Evolutionary conservation across 441 rosid genomes (phyloP).

Genomic region (Adansonia gregorii): DNA sequence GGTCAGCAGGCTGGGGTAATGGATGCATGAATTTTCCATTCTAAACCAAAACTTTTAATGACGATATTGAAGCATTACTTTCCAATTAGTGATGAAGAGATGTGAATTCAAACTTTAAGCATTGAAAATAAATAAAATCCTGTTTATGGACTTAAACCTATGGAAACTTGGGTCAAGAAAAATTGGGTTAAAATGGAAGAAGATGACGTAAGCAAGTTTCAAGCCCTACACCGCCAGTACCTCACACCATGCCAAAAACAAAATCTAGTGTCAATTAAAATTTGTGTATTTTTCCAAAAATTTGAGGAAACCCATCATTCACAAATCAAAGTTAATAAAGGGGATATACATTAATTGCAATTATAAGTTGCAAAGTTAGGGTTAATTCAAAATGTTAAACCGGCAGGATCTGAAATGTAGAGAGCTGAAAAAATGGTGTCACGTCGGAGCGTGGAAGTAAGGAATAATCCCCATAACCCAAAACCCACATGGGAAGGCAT

Average conservation of each 20-base stretch:
- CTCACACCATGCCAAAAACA: no score
- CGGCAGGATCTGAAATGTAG: neutral
- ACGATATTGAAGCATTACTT: neutral
- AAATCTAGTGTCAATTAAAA: no score
- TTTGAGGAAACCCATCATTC: neutral
- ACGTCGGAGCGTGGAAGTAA: slow-evolving; percentile 30
- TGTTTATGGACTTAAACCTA: no score
- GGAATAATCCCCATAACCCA: neutral
- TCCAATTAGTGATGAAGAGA: neutral
- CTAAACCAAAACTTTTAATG: neutral
- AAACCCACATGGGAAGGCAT: slow-evolving; percentile 44
- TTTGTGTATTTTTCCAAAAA: neutral
- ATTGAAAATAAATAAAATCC: no score
- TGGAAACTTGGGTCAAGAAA: no score
- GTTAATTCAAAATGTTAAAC: neutral
- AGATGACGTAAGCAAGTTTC: neutral
- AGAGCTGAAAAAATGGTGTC: neutral
- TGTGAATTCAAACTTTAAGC: neutral
- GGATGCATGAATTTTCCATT: neutral
- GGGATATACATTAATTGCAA: no score
- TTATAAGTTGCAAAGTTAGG: neutral
- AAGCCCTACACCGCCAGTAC: no score
- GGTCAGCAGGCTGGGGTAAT: no score
- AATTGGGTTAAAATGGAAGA: neutral
- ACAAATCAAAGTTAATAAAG: neutral